Conservation (phyloP, 805 yeast genomes). For the Scheffersomyces lignosus region DNA sequence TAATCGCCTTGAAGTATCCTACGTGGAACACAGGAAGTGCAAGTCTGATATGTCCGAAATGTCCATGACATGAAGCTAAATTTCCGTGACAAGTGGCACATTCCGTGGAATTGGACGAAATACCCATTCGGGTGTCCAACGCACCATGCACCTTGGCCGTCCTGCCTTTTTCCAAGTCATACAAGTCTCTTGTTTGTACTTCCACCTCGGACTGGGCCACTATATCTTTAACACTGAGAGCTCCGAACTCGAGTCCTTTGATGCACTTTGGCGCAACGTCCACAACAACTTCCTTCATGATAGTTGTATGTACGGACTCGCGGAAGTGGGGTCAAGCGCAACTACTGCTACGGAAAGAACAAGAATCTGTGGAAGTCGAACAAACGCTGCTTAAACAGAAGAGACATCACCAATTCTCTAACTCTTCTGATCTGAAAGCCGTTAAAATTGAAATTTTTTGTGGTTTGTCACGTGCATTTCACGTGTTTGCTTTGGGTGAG, state of each 20-base stretch:
- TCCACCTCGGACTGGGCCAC: slow-evolving; percentile 94
- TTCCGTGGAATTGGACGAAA: slow-evolving; percentile 78
- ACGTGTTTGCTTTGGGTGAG: too few relatives aligned
- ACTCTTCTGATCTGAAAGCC: too few relatives aligned
- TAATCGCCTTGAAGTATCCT: slow-evolving; percentile 91
- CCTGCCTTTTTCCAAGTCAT: slow-evolving; percentile 87
- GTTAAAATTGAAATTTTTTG: too few relatives aligned
- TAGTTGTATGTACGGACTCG: background rate
- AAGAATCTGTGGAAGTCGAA: background rate
- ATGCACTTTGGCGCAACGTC: slow-evolving; percentile 90
- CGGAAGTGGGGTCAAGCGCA: too few relatives aligned
- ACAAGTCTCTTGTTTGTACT: slow-evolving; percentile 85
- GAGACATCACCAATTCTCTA: too few relatives aligned
- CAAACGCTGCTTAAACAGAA: background rate
- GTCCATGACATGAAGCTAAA: slow-evolving; percentile 95
- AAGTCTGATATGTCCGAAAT: slow-evolving; percentile 90
- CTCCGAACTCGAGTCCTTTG: slow-evolving; percentile 88
- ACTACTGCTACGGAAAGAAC: too few relatives aligned
- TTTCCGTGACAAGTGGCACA: slow-evolving; percentile 92
- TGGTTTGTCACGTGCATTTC: too few relatives aligned
- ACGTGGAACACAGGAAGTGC: slow-evolving; percentile 97
- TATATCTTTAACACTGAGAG: slow-evolving; percentile 88
- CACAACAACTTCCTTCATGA: slow-evolving; percentile 52
- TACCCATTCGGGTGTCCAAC: slow-evolving; percentile 91
- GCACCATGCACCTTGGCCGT: slow-evolving; percentile 85